A percentile compares a stretch with the other conserved stretches of the same genome.
These are phyloP conservation scores for Penicillium rolfsii DNA, from an alignment of 2,329 filamentous ascomycete species.

Conservation along the genomic window DNA sequence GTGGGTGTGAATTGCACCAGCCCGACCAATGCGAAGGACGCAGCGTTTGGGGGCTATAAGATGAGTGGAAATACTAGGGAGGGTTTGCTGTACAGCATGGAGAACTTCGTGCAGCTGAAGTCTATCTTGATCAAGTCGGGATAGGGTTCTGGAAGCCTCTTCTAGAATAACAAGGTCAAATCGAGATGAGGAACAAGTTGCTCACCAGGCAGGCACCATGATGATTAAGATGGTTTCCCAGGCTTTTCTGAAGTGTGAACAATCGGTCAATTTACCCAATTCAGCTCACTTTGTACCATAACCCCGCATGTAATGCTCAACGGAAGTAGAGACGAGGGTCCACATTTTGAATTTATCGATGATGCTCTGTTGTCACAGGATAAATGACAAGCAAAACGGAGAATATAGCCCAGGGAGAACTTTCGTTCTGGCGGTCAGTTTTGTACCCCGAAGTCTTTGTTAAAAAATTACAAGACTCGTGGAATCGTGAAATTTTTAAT, in stretches of 20 bases:
- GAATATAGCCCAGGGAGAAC: too few relatives aligned
- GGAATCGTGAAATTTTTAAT: not conserved
- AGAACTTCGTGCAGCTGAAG: conserved; percentile 39
- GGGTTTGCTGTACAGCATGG: conserved; percentile 42
- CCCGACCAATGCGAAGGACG: conserved; percentile 42
- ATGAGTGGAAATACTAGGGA: conserved; percentile 46
- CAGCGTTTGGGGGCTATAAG: conserved; percentile 52
- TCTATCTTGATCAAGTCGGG: conserved; percentile 32
- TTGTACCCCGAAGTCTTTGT: too few relatives aligned
- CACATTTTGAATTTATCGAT: not conserved
- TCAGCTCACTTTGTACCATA: too few relatives aligned
- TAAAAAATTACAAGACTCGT: not conserved
- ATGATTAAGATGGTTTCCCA: too few relatives aligned
- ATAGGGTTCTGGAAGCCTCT: conserved; percentile 1
- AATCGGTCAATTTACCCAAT: too few relatives aligned
- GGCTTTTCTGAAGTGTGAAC: too few relatives aligned
- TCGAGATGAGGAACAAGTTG: too few relatives aligned
- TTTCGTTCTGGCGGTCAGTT: too few relatives aligned
- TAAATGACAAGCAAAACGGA: too few relatives aligned
- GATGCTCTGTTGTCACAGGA: too few relatives aligned
- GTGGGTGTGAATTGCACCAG: conserved; percentile 43
- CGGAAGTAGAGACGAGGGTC: not conserved
- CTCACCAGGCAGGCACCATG: too few relatives aligned
- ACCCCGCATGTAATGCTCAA: not conserved
- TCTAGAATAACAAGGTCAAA: not conserved